phyloP scores from a whole-genome alignment of 1,284 basidiomycete genomes.

The Ceratobasidium sp. region DNA sequence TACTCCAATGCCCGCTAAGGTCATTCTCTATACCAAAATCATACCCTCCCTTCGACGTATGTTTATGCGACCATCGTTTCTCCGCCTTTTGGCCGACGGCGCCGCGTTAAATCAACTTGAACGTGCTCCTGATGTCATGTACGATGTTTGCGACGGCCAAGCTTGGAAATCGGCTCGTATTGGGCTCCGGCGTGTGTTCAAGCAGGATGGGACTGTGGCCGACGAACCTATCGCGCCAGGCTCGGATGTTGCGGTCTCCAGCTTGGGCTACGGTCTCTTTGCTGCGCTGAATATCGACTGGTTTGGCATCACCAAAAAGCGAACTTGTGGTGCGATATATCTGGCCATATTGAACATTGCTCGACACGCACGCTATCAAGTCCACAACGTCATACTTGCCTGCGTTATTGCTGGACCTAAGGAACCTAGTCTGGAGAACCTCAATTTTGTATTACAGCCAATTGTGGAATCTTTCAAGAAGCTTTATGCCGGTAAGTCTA shows the following conservation, averaged over 20 bases:
- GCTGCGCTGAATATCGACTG: conserved; percentile 21
- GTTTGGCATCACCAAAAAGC: not conserved
- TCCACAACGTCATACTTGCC: conserved; percentile 46
- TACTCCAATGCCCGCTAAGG: not conserved
- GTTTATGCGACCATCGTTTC: conserved; percentile 1
- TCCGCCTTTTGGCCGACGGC: not conserved
- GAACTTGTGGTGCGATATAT: conserved; percentile 47
- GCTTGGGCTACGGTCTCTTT: conserved; percentile 10
- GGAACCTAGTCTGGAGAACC: conserved; percentile 46
- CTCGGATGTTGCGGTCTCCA: not conserved
- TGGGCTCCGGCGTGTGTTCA: not conserved
- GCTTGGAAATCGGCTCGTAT: not conserved
- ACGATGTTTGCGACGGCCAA: not conserved
- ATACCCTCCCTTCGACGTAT: not conserved
- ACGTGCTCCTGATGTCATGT: not conserved
- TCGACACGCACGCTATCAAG: conserved; percentile 43
- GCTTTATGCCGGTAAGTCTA: conserved; percentile 18
- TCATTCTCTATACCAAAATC: not conserved
- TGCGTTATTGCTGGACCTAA: conserved; percentile 46
- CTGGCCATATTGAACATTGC: conserved; percentile 46
- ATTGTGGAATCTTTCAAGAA: conserved; percentile 32
- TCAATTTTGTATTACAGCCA: conserved; percentile 45
- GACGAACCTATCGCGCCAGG: conserved; percentile 14
- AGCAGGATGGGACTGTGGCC: not conserved
- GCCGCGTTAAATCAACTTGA: not conserved